A percentile compares a stretch with the other conserved stretches of the same genome.
These are phyloP conservation scores for Pelargonium hybrid DNA, from an alignment of 441 rosid genomes.

Conservation along the genomic window DNA sequence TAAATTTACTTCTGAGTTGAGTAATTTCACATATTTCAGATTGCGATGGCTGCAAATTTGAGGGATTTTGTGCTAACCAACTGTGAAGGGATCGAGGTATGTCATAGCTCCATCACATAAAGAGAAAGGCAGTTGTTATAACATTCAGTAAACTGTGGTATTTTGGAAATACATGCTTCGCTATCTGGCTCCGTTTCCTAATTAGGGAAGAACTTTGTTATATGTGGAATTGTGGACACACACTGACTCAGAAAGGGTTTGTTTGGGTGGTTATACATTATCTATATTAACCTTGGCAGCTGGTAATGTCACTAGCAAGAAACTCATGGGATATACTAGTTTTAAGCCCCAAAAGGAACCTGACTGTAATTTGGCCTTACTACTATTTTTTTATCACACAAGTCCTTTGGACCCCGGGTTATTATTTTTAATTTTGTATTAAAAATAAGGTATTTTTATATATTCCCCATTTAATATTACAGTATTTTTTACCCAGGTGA, in stretches of 20 bases:
- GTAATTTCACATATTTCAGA: conserved; percentile 30
- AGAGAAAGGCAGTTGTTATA: neutral
- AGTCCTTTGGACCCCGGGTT: neutral
- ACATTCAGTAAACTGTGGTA: neutral
- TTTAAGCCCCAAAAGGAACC: neutral
- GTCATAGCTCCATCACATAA: conserved; percentile 6
- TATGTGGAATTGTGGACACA: neutral
- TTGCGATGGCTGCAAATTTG: conserved; percentile 88
- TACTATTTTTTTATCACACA: neutral
- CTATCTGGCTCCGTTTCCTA: neutral
- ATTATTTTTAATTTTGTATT: neutral
- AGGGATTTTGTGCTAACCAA: conserved; percentile 57
- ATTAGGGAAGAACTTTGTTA: neutral
- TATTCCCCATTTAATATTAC: neutral
- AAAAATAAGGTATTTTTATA: neutral
- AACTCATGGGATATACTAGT: neutral
- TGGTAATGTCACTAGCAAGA: neutral
- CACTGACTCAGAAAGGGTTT: no score
- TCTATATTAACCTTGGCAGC: neutral
- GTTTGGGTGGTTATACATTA: neutral
- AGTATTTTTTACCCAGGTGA: conserved; percentile 40
- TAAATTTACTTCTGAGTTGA: conserved; percentile 11
- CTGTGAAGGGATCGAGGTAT: conserved; percentile 66
- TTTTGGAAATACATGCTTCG: neutral
- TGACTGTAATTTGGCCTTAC: neutral